A percentile compares a stretch with the other conserved stretches of the same genome.
phyloP scores from a whole-genome alignment of 2,329 filamentous ascomycete genomes.

The Microsporum audouinii region DNA sequence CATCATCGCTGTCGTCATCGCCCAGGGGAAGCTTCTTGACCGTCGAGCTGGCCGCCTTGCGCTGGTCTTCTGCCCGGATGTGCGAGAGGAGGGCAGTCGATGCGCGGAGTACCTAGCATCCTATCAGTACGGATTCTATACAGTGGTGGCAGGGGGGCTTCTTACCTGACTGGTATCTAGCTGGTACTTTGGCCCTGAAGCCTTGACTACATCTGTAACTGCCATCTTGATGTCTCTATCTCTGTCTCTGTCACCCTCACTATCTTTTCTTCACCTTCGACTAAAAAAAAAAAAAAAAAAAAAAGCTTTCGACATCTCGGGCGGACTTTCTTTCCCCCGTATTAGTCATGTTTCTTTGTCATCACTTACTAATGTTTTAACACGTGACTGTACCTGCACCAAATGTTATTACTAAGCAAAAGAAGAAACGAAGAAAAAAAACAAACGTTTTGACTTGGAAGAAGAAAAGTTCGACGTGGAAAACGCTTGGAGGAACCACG shows the following conservation, averaged over 20 bases:
- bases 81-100: slow-evolving; percentile 48
- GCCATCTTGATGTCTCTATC: slow-evolving; percentile 26
- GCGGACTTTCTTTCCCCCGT: background rate
- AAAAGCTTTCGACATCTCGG: background rate
- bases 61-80: slow-evolving; percentile 41
- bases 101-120: slow-evolving; percentile 44
- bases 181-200: slow-evolving; percentile 38
- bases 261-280: background rate
- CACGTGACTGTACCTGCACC: background rate
- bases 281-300: background rate
- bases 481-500: background rate
- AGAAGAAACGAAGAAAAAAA: background rate
- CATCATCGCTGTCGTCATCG: slow-evolving; percentile 34
- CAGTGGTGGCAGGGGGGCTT: background rate
- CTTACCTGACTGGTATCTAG: slow-evolving; percentile 37
- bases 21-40: slow-evolving; percentile 46
- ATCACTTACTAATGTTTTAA: background rate
- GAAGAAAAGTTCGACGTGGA: background rate
- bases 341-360: background rate
- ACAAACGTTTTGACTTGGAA: background rate
- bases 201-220: slow-evolving; percentile 31
- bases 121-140: background rate
- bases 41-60: slow-evolving; percentile 38
- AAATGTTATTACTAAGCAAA: background rate
- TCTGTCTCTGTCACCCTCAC: background rate